These are phyloP conservation scores for Parathielavia hyrcaniae DNA, from an alignment of 495 filamentous ascomycete genomes.

Conservation along the genomic window DNA sequence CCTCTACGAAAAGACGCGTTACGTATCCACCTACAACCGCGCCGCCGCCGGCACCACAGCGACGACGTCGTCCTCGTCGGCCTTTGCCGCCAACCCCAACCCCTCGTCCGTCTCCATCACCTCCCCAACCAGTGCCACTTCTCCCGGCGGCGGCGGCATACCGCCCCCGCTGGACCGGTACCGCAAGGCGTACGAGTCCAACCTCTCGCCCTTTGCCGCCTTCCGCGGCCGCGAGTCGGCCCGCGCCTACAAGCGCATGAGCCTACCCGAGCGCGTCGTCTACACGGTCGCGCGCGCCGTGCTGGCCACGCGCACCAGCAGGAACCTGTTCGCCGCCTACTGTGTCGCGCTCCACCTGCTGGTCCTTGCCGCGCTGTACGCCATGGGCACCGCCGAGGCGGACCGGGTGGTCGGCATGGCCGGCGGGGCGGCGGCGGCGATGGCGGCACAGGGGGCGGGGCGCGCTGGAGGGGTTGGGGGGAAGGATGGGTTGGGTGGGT, in stretches of 20 bases:
- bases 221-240: constrained; percentile 89
- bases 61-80: constrained; percentile 60
- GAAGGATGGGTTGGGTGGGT: constrained; percentile 4
- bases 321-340: constrained; percentile 94
- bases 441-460: constrained; percentile 23
- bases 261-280: constrained; percentile 77
- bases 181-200: constrained; percentile 86
- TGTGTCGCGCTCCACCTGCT: constrained; percentile 83
- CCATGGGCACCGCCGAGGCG: constrained; percentile 56
- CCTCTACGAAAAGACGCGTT: constrained; percentile 96
- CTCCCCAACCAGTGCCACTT: constrained; percentile 11
- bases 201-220: constrained; percentile 89
- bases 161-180: constrained; percentile 68
- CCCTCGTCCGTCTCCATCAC: constrained; percentile 56
- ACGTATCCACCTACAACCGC: constrained; percentile 86
- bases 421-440: constrained; percentile 22
- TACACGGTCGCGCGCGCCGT: constrained; percentile 89
- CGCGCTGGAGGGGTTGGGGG: constrained; percentile 14
- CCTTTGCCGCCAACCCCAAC: constrained; percentile 68
- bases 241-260: constrained; percentile 93
- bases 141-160: constrained; percentile 48
- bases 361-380: constrained; percentile 79
- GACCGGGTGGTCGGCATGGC: constrained; percentile 35
- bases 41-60: constrained; percentile 34
- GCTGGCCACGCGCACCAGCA: constrained; percentile 78